Base-by-base conservation (phyloP, 768 basidiomycete genomes). In the Cystofilobasidium capitatum region DNA sequence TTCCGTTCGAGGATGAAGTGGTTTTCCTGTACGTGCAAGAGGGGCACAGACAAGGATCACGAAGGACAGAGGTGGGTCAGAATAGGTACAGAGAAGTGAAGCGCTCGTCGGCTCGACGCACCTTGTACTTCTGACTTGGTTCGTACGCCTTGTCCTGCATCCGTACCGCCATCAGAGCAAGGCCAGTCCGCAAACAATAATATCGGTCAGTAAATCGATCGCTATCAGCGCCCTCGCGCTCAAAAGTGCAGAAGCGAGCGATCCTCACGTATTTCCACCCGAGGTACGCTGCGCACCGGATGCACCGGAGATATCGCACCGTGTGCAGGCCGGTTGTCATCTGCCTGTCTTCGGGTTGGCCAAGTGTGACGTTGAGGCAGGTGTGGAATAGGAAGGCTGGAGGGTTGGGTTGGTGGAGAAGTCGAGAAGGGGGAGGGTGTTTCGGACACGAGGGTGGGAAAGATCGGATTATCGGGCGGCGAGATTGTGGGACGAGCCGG, bases 241-340 rank as follows among this genome's bases (percentile, higher is more conserved):
- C 26, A 51, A 22, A 29, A 29, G 24, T 8, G 26, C 10, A 51
- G 49, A 22, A 22, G 49, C 14, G 9, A 20, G 35, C 7, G n/a
- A 58, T 10, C 22, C 62, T 76, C 76, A 90, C 96, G 77, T 99
- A 99, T 91, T 97, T 97, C 94, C 96, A 98, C 65, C 94, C 94
- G 36, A 99, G 83, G 26, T 82, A 84, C 59, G 83, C 83, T 69
- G 84, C 83, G 78, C 94, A 99, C 77, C 93, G 93, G 81, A 82
- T 80, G 78, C 94, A 99, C 78, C 84, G 89, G 69, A 98, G 90
- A 76, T 99, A 96, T 65, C 93, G 86, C 37, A 99, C 94, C 29
- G 87, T 89, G 79, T 99, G 96, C 73, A 89, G 85, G 29, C 94
- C 94, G 29, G 94, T 99, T 36, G 92, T 93, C 94, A 99, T 99